A percentile compares a stretch with the other conserved stretches of the same genome.
Conservation (phyloP, 306 rosid genomes). For the Calophaca sinica region DNA sequence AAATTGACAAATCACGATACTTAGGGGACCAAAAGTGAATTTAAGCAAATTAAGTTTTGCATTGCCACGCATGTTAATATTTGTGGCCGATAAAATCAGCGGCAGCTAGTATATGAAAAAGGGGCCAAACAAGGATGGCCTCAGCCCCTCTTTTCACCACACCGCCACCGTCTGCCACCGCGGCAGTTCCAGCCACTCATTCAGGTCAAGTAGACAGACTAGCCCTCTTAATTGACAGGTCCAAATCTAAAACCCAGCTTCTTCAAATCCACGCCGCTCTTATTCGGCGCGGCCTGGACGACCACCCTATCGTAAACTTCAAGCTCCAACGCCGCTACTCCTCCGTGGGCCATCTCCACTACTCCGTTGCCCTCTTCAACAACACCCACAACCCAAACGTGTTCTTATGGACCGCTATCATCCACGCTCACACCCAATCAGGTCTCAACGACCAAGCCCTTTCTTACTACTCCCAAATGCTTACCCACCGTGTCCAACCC, state of each 20-base stretch:
- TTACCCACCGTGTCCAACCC: constrained; percentile 59
- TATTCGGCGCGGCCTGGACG: constrained; percentile 64
- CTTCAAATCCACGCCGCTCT: constrained; percentile 74
- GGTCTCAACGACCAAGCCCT: constrained; percentile 61
- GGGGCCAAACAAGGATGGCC: constrained; percentile 36
- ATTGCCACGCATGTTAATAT: too few relatives aligned
- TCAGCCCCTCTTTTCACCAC: constrained; percentile 42
- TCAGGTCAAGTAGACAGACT: constrained; percentile 50
- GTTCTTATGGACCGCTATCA: constrained; percentile 69
- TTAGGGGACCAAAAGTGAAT: too few relatives aligned
- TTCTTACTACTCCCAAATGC: constrained; percentile 63
- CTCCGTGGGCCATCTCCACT: constrained; percentile 69
- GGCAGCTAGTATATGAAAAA: background rate
- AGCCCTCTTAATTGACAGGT: constrained; percentile 57
- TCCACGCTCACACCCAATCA: constrained; percentile 62
- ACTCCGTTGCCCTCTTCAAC: constrained; percentile 69
- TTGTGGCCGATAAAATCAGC: too few relatives aligned
- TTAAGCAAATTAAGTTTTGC: too few relatives aligned
- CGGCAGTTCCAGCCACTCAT: constrained; percentile 30
- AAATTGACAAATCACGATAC: too few relatives aligned
- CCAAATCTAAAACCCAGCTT: constrained; percentile 60
- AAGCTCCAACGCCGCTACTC: constrained; percentile 90
- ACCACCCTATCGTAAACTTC: constrained; percentile 74
- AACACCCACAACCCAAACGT: constrained; percentile 60
- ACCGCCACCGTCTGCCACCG: constrained; percentile 12